Evolutionary conservation across 2,329 filamentous ascomycete species (phyloP).

Genomic region (Herpotrichia juniperi): DNA sequence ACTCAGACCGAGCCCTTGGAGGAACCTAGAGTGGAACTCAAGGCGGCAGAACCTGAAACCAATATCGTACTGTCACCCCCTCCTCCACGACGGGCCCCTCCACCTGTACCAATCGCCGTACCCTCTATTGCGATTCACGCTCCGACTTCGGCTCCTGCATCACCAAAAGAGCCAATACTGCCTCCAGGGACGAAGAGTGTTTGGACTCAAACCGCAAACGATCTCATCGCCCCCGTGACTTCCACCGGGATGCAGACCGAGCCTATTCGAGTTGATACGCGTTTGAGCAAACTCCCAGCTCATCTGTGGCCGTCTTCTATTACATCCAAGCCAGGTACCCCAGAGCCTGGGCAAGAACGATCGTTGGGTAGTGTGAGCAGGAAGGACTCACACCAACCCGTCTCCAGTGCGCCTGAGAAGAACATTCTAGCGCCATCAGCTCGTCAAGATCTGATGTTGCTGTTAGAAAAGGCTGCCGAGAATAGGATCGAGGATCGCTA

Average conservation of each 20-base stretch:
- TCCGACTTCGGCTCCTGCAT: slow-evolving; percentile 78
- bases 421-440: slow-evolving; percentile 22
- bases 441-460: slow-evolving; percentile 36
- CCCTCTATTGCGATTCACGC: slow-evolving; percentile 93
- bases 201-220: slow-evolving; percentile 75
- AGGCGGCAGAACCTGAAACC: slow-evolving; percentile 33
- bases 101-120: slow-evolving; percentile 59
- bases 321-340: slow-evolving; percentile 56
- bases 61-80: slow-evolving; percentile 29
- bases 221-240: slow-evolving; percentile 53
- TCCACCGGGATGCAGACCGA: slow-evolving; percentile 82
- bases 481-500: slow-evolving; percentile 66
- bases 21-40: slow-evolving; percentile 8
- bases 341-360: slow-evolving; percentile 29
- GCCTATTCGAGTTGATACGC: slow-evolving; percentile 82
- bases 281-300: slow-evolving; percentile 74
- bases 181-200: slow-evolving; percentile 82
- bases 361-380: slow-evolving; percentile 8
- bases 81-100: slow-evolving; percentile 37
- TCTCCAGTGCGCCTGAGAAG: slow-evolving; percentile 16
- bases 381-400: slow-evolving; percentile 23
- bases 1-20: slow-evolving; percentile 63
- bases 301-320: slow-evolving; percentile 83
- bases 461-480: slow-evolving; percentile 35
- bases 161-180: slow-evolving; percentile 76